Base-by-base conservation (phyloP, 192 early-diverging fungal species). In the Coemansia sp. region DNA sequence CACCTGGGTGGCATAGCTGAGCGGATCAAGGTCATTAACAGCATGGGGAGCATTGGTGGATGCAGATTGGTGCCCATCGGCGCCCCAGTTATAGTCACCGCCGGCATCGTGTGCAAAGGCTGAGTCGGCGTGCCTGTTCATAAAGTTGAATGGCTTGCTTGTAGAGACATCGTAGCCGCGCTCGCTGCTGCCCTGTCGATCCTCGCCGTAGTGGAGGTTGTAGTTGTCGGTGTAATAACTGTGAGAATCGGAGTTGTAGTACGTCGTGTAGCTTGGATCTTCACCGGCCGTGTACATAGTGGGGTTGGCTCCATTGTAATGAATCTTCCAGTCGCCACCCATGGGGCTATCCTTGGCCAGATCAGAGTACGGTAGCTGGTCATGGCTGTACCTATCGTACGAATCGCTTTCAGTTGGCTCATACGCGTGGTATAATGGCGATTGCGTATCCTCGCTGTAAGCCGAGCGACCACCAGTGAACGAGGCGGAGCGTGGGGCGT, bases 21-120 rank as follows among this genome's bases (percentile, higher is more conserved):
- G 80, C 22, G 80, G 80, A 53, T 82, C 80, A 34, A 82, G 75
- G 40, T 82, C 80, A 38, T 82, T 82, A 5, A 82, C 80, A 0
- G 80, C 80, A 36, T 65, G 75, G 9, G 75, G 75, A 12, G 16
- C 44, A 27, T 52, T 41, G 24, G 47, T 24, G 5, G 68, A 2
- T 0, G 66, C 55, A 29, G 65, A 33, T 31, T 29, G 22, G n/a
- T 46, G 46, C n/a, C 34, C 31, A 27, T 46, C 46, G 10, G 20
- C 31, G 5, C 11, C 43, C 38, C 16, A 36, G 5, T 58, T 2
- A 15, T 22, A 41, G 46, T 47, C 77, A 20, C 55, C n/a, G 24
- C 75, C 69, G 12, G 80, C 80, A 64, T 82, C 80, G 61, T 75
- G 64, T 0, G 71, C 68, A 58, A 77, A 69, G n/a, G 69, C 70